Evolutionary conservation across 768 basidiomycete species (phyloP).

Genomic region (Strobilomyces confusus): DNA sequence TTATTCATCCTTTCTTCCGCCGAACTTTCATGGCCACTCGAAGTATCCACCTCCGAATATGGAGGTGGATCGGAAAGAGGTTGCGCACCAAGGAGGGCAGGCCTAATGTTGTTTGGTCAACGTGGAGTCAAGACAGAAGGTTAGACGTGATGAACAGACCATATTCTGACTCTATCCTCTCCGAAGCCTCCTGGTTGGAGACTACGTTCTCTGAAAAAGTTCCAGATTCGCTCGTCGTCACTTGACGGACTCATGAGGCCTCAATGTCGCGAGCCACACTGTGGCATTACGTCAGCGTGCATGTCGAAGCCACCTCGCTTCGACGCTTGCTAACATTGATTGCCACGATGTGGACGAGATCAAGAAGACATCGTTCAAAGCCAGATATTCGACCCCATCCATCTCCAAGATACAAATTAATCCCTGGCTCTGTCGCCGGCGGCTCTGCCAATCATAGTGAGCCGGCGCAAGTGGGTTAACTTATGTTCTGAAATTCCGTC

Average conservation of each 20-base stretch:
- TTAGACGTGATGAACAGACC: slow-evolving; percentile 38
- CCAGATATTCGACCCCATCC: no score
- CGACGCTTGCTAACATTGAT: no score
- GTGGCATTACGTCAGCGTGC: slow-evolving; percentile 20
- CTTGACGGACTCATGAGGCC: slow-evolving; percentile 19
- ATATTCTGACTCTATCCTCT: slow-evolving; percentile 47
- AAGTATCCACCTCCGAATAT: slow-evolving; percentile 22
- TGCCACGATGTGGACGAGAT: not conserved
- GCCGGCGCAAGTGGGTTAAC: no score
- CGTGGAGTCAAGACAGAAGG: slow-evolving; percentile 11
- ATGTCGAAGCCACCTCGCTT: no score
- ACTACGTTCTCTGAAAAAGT: slow-evolving; percentile 42
- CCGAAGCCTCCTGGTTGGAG: slow-evolving; percentile 64
- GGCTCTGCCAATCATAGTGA: no score
- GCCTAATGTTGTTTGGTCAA: slow-evolving; percentile 21
- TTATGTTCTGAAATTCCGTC: no score
- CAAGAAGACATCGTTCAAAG: not conserved
- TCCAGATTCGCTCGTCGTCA: slow-evolving; percentile 41
- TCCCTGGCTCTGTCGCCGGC: no score
- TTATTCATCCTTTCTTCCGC: not conserved
- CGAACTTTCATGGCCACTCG: slow-evolving; percentile 1
- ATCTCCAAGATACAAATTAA: no score
- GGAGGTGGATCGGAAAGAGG: slow-evolving; percentile 36
- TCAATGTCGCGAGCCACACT: no score
- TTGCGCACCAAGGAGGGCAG: slow-evolving; percentile 34